Evolutionary conservation across 805 yeast genomes (phyloP).

Genomic region (Metschnikowia picachoensis): DNA sequence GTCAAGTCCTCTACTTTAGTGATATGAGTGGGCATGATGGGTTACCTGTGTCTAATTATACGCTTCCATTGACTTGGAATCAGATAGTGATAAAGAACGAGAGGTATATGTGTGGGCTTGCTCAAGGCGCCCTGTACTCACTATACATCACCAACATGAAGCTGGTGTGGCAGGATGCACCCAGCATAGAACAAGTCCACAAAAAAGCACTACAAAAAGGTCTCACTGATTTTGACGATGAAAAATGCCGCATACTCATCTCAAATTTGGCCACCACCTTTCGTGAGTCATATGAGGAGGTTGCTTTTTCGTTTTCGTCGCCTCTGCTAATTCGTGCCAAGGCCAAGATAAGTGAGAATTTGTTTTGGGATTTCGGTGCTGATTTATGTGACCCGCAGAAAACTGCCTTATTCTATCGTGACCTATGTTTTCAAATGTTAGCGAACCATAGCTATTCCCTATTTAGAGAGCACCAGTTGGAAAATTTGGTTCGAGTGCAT

Average conservation of each 20-base stretch:
- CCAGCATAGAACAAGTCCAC: conserved; percentile 14
- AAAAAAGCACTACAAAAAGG: conserved; percentile 23
- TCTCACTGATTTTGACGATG: conserved; percentile 24
- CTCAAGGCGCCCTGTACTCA: conserved; percentile 18
- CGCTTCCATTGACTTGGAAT: conserved; percentile 10
- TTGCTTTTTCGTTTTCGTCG: not conserved
- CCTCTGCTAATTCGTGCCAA: not conserved
- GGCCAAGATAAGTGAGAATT: conserved; percentile 9
- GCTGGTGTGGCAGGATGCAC: conserved; percentile 26
- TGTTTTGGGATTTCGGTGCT: conserved; percentile 24
- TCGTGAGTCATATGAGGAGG: not conserved
- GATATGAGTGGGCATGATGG: conserved; percentile 13
- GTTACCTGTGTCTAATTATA: not conserved
- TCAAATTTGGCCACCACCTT: conserved; percentile 8
- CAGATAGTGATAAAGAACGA: conserved; percentile 3
- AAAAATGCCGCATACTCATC: conserved; percentile 17
- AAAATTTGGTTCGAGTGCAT: conserved; percentile 21
- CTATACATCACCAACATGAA: conserved; percentile 26
- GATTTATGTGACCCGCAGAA: conserved; percentile 3
- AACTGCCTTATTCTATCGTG: conserved; percentile 17
- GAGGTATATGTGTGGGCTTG: conserved; percentile 13
- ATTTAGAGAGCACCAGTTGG: conserved; percentile 19
- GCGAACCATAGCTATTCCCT: conserved; percentile 20
- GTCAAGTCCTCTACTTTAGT: conserved; percentile 8
- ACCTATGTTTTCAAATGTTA: conserved; percentile 22